A percentile compares a stretch with the other conserved stretches of the same genome.
These are phyloP conservation scores for Talaromyces piceae DNA, from an alignment of 2,329 filamentous ascomycete genomes.

Conservation along the genomic window DNA sequence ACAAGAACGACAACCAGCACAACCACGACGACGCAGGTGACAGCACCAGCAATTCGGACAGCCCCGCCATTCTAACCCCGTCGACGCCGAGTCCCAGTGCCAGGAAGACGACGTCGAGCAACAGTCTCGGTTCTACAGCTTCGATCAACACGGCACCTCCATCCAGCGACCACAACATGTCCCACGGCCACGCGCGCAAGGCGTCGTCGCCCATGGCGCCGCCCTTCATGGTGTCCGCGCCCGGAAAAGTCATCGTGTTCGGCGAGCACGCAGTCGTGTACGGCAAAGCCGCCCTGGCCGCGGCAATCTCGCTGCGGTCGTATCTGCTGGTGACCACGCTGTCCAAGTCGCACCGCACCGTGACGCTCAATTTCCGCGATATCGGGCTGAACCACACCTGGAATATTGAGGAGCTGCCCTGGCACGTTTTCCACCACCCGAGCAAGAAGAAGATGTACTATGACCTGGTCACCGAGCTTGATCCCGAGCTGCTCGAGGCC, in stretches of 20 bases:
- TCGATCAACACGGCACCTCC: not conserved
- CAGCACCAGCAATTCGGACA: conserved; percentile 23
- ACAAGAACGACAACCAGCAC: conserved; percentile 15
- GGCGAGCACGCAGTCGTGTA: conserved; percentile 98
- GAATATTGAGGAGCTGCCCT: conserved; percentile 88
- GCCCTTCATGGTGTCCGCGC: conserved; percentile 94
- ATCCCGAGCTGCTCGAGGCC: conserved; percentile 71
- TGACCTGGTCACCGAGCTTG: conserved; percentile 74
- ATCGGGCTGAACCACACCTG: conserved; percentile 85
- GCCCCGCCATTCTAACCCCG: conserved; percentile 21
- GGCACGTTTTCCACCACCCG: conserved; percentile 70
- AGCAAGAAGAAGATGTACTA: conserved; percentile 94
- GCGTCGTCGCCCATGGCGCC: conserved; percentile 61
- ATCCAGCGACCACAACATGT: conserved; percentile 3
- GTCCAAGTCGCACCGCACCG: conserved; percentile 82
- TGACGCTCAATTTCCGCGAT: conserved; percentile 84
- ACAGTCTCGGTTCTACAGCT: too few species aligned
- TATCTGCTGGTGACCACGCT: conserved; percentile 94
- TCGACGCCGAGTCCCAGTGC: conserved; percentile 21
- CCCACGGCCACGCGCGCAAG: conserved; percentile 27
- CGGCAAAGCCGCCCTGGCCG: conserved; percentile 92
- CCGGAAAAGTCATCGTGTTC: conserved; percentile 96
- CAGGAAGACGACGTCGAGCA: too few species aligned
- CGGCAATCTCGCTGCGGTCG: conserved; percentile 87
- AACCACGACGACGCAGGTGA: conserved; percentile 16